Evolutionary conservation across 176 grass and related monocot genomes (phyloP), one percentile per base, ranked within the genome.

Genomic region (Calamus simplicifolius): DNA sequence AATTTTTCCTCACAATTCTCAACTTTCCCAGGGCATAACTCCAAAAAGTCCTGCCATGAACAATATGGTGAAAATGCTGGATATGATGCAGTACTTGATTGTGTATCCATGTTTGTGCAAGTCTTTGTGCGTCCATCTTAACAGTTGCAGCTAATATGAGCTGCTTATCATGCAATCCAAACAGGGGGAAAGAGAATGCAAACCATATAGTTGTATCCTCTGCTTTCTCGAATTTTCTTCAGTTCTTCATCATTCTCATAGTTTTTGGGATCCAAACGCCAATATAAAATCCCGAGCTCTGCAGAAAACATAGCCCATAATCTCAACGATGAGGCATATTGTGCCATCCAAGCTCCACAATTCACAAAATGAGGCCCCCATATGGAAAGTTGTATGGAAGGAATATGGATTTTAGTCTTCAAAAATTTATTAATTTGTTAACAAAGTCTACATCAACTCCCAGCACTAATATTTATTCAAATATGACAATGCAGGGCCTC

Each of bases 1-100:
- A 97, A 23, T 65, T 88, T 97, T 67, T 97, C 83, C 62, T 97
- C 93, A n/a, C 82, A 97, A 66, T 91, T 97, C 55, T 88, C 92
- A 31, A 97, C 67, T 75, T 88, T 91, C 14, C 66, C 81, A n/a
- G 81, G 92, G 35, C 75, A 85, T 66, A 97, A 78, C 5, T 97
- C 92, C 49, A 88, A 38, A 79, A 80, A 57, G 75, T 91, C 92
- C 84, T 97, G 80, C 54, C 77, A 54, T 52, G 52, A 59, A 29
- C 3, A 68, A 69, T 27, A 54, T 8, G 31, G 29, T 52, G 16
- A 38, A 55, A 62, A 48, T 60, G 53, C 4, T 30, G 31, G 21
- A 31, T 64, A 64, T 27, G 5, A 53, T 59, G 73, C 19, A 63
- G 35, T 2, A 3, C 8, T 43, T 43, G 35, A 35, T 35, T 7